Evolutionary conservation across 2,329 filamentous ascomycete genomes (phyloP), one percentile per base, ranked within the genome.

Genomic region (Monilinia fructigena): DNA sequence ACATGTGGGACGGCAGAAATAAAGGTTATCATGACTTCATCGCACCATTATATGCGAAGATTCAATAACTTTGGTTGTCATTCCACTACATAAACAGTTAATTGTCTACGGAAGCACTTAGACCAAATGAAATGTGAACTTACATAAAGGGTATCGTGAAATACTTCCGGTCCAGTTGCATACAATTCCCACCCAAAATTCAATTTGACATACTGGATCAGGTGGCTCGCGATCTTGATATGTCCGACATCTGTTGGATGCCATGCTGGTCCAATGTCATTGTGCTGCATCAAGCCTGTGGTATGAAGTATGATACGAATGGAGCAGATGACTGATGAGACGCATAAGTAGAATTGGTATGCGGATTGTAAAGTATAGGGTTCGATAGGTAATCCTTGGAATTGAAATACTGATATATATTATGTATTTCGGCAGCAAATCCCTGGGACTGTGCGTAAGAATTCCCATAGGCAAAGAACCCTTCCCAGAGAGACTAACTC

Each of bases 231-330:
- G 10, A 88, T 75, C 74, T 88, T 88, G 72, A 87, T 79, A 64
- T 86, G 82, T 4, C 85, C 85, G 10, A 86, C 81, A 72, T 88
- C 86, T 0, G 85, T 88, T 0, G 84, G 85, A 72, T 88, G 86
- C 70, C 79, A 86, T 69, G 81, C 79, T 8, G 85, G 85, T 2
- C 79, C 81, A 67, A 86, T 85, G 72, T 87, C 85, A 69, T 87
- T 87, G 71, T 88, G 84, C 70, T 87, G 83, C 70, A 88, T 73
- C 55, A 88, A 84, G 0, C 85, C 85, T 12, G 80, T 84, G 0
- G 83, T 86, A 71, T 86, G 76, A 88, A 88, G 70, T 86, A 85
- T 71, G 86, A 82, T 40, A 88, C 83, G 63, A 85, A 87, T 73
- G 73, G 74, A 5, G 58, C 59, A 48, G 72, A 73, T 16, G 73